phyloP scores from a whole-genome alignment of 352 stramenopile species.

The Blastocystis sp. region DNA sequence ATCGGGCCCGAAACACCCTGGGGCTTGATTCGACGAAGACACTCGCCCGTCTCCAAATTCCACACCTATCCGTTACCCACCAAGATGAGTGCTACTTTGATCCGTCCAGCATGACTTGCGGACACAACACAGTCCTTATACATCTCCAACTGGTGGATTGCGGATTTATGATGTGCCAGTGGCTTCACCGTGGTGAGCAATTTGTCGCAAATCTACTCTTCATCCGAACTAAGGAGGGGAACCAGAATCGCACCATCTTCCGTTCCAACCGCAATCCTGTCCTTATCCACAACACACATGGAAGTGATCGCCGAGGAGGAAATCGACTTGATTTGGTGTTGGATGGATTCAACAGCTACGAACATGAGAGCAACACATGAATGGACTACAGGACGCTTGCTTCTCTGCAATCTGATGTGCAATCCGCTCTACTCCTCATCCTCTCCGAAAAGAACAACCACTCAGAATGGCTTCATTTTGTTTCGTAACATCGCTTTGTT shows the following conservation, averaged over 20 bases:
- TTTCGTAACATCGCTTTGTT: too few species aligned
- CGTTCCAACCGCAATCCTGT: neutral
- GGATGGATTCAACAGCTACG: too few species aligned
- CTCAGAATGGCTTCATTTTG: too few species aligned
- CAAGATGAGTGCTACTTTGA: conserved; percentile 1
- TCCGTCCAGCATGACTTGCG: neutral
- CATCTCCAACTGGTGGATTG: neutral
- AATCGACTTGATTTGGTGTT: too few species aligned
- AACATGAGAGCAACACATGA: too few species aligned
- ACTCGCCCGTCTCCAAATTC: neutral
- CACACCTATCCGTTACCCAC: neutral
- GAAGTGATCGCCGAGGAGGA: neutral
- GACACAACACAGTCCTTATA: neutral
- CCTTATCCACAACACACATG: neutral
- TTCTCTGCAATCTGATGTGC: too few species aligned
- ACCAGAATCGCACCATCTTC: neutral
- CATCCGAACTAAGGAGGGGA: neutral
- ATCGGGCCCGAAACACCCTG: neutral
- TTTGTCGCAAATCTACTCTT: neutral
- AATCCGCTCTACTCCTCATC: too few species aligned
- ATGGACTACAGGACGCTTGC: too few species aligned
- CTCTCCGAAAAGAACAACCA: too few species aligned
- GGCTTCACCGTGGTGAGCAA: neutral
- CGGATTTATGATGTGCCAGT: neutral
- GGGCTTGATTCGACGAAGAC: neutral